phyloP scores from a whole-genome alignment of 208 protist species.

The Leishmania martiniquensis region DNA sequence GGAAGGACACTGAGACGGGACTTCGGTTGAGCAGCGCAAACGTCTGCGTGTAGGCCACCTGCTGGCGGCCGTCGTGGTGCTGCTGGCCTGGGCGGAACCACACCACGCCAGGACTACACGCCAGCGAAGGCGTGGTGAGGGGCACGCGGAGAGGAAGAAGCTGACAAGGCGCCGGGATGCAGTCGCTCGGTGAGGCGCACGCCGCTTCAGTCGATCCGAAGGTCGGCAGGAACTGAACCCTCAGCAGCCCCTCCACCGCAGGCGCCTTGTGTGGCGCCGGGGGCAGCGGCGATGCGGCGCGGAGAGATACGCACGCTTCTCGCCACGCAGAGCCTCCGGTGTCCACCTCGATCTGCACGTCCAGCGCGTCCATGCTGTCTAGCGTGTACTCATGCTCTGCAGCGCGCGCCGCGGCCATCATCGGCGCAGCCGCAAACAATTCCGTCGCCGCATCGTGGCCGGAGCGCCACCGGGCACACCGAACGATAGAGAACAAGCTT shows the following conservation, averaged over 20 bases:
- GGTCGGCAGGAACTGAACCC: conserved; percentile 32
- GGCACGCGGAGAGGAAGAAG: conserved; percentile 50
- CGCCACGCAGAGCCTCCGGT: conserved; percentile 24
- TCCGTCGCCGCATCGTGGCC: conserved; percentile 19
- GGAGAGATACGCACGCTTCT: conserved; percentile 1
- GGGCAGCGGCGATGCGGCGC: neutral
- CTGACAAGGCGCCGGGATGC: conserved; percentile 23
- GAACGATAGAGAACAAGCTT: conserved; percentile 23
- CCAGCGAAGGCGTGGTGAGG: conserved; percentile 51
- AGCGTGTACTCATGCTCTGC: conserved; percentile 46
- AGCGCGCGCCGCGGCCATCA: conserved; percentile 1
- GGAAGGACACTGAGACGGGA: conserved; percentile 46
- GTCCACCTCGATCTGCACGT: conserved; percentile 46
- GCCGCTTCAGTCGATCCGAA: neutral
- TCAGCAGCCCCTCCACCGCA: conserved; percentile 23
- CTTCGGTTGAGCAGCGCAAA: conserved; percentile 65
- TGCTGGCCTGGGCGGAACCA: conserved; percentile 84
- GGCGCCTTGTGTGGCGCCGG: neutral
- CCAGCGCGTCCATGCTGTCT: conserved; percentile 61
- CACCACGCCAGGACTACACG: conserved; percentile 47
- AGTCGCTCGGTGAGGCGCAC: neutral
- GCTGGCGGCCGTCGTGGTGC: conserved; percentile 75
- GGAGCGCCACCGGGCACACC: conserved; percentile 23
- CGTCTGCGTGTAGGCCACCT: conserved; percentile 63
- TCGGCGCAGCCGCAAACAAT: neutral